Evolutionary conservation across 2,329 filamentous ascomycete species (phyloP), one percentile per base, ranked within the genome.

Genomic region (Claviceps pazoutovae): DNA sequence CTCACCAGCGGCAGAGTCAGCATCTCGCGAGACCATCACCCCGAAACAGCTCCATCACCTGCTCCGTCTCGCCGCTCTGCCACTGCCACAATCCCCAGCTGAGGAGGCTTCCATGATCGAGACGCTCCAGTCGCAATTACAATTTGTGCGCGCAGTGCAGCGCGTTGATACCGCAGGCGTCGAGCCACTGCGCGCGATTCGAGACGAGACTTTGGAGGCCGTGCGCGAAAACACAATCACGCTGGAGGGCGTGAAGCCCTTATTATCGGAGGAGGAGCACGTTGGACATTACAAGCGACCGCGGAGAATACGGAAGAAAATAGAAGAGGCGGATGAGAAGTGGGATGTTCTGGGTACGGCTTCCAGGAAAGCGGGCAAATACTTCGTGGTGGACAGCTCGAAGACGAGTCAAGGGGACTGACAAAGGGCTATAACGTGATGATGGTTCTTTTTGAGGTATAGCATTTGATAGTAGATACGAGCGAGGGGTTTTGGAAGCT

Each of bases 61-160:
- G 9, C 82, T 96, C 38, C 86, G 87, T 17, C 82, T 97, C 41
- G 95, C 90, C 4, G 90, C 91, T 14, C 82, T 98, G 0, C 89
- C 91, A 0, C 75, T 76, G 1, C 89, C 91, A 0, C 68, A 74
- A 17, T 74, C 74, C 2, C 57, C 71, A 1, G 73, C 73, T 49
- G 83, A 89, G 59, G 84, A 95, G 64, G 61, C 71, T 0, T 68
- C 74, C 26, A 88, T 95, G 79, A 75, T 95, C 3, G 64, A 76
- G 21, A 90, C 84, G 1, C 75, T 98, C 2, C 76, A 83, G 50
- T 81, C 85, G 36, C 93, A 98, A 64, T 78, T 98, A 0, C 84
- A 86, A 61, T 98, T 98, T 62, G 89, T 97, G n/a, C 82, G 80
- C 55, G 80, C 88, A 56, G 82, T 97, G 19, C 90, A 95, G 62